These are phyloP conservation scores for Auricularia sp. DNA, from an alignment of 768 basidiomycete species.

Conservation along the genomic window DNA sequence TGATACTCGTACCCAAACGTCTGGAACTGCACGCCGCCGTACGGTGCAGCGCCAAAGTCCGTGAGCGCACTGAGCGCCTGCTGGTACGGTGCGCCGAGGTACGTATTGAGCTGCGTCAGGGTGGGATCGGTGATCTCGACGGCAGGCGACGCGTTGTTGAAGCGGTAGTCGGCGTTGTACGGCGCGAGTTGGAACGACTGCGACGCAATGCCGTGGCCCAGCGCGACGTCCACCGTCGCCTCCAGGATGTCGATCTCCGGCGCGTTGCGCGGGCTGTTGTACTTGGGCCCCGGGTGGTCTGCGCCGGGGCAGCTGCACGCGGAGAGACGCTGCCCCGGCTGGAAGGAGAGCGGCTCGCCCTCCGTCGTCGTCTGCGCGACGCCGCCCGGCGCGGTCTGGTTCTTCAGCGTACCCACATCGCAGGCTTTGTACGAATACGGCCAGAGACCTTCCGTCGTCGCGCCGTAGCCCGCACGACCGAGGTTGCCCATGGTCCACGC, in stretches of 20 bases:
- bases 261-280: conserved; percentile 55
- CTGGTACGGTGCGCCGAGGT: conserved; percentile 62
- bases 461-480: conserved; percentile 83
- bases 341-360: conserved; percentile 56
- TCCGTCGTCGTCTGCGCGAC: conserved; percentile 41
- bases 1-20: conserved; percentile 23
- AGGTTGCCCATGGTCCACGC: conserved; percentile 72
- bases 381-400: conserved; percentile 44
- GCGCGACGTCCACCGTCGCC: conserved; percentile 52
- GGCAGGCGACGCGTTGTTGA: conserved; percentile 42
- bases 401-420: conserved; percentile 83
- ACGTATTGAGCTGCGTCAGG: conserved; percentile 51
- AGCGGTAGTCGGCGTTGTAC: conserved; percentile 61
- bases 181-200: conserved; percentile 78
- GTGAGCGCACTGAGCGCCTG: conserved; percentile 65
- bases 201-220: conserved; percentile 55
- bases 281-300: conserved; percentile 81
- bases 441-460: conserved; percentile 78
- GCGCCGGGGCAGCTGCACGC: conserved; percentile 80
- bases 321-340: conserved; percentile 80
- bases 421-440: conserved; percentile 79
- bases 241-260: conserved; percentile 94
- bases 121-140: conserved; percentile 42
- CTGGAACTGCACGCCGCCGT: conserved; percentile 44
- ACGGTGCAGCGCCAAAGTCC: conserved; percentile 43